Percentiles rank a stretch among this genome's conserved stretches.
These are phyloP conservation scores for Yamadazyma akitaensis DNA, from an alignment of 805 yeast species.

Conservation along the genomic window DNA sequence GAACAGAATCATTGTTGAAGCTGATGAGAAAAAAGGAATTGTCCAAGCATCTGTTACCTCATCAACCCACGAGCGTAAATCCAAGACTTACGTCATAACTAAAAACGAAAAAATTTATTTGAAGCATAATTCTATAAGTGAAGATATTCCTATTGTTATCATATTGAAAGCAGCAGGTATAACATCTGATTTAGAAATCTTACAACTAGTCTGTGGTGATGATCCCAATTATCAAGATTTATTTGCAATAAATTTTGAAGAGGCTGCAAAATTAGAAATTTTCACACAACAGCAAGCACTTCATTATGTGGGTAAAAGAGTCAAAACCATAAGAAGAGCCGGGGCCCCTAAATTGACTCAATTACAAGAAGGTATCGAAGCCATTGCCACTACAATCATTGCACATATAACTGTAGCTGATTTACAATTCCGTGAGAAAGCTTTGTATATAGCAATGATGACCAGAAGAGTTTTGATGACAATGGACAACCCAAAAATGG, in stretches of 20 bases:
- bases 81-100: conserved; percentile 93
- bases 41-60: conserved; percentile 98
- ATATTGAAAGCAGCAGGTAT: conserved; percentile 94
- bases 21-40: conserved; percentile 89
- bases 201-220: conserved; percentile 92
- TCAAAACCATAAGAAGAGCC: conserved; percentile 86
- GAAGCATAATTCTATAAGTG: conserved; percentile 93
- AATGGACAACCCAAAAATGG: conserved; percentile 88
- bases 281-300: conserved; percentile 93
- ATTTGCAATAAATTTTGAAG: conserved; percentile 91
- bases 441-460: conserved; percentile 92
- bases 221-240: conserved; percentile 86
- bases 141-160: conserved; percentile 92
- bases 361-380: conserved; percentile 94
- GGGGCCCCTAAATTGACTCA: conserved; percentile 76
- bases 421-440: conserved; percentile 89
- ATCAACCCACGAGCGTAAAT: conserved; percentile 96
- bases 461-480: conserved; percentile 95
- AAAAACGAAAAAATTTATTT: conserved; percentile 85
- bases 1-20: conserved; percentile 96
- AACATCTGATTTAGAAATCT: conserved; percentile 84
- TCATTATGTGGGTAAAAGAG: conserved; percentile 85
- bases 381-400: conserved; percentile 90
- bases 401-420: conserved; percentile 89
- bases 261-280: conserved; percentile 79